These are phyloP conservation scores for Claviceps sp. DNA, from an alignment of 2,329 filamentous ascomycete species.

Conservation along the genomic window DNA sequence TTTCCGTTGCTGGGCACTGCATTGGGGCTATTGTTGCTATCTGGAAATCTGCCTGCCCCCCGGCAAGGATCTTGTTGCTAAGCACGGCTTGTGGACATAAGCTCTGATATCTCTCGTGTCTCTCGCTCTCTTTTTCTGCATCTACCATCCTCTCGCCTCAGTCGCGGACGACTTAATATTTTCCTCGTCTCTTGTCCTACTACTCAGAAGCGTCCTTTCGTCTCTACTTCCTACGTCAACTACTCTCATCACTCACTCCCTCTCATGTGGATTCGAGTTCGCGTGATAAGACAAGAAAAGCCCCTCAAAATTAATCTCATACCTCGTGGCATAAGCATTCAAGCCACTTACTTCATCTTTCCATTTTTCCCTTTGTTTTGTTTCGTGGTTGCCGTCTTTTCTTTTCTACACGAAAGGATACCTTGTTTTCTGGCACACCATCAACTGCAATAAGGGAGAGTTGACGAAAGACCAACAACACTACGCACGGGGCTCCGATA, in stretches of 20 bases:
- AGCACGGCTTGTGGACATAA: not conserved
- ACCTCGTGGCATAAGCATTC: not conserved
- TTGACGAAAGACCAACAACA: not conserved
- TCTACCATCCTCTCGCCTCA: not conserved
- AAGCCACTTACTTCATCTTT: not conserved
- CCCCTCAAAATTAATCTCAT: not conserved
- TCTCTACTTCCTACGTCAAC: not conserved
- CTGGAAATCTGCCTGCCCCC: slow-evolving; percentile 1
- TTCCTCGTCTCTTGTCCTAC: not conserved
- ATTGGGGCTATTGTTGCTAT: slow-evolving; percentile 7
- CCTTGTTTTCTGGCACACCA: not conserved
- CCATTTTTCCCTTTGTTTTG: not conserved
- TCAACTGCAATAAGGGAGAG: not conserved
- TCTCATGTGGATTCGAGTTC: not conserved
- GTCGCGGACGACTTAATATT: not conserved
- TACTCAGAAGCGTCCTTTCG: not conserved
- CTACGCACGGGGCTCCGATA: not conserved
- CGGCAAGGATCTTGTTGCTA: slow-evolving; percentile 4
- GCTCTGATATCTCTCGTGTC: not conserved
- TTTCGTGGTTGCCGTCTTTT: not conserved
- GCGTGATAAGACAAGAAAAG: not conserved
- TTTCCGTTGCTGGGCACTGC: slow-evolving; percentile 6
- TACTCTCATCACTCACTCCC: not conserved
- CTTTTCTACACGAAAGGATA: not conserved
- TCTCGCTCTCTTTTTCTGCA: not conserved